Evolutionary conservation across 2,329 filamentous ascomycete genomes (phyloP), one percentile per base, ranked within the genome.

Genomic region (Penicillium sp.): DNA sequence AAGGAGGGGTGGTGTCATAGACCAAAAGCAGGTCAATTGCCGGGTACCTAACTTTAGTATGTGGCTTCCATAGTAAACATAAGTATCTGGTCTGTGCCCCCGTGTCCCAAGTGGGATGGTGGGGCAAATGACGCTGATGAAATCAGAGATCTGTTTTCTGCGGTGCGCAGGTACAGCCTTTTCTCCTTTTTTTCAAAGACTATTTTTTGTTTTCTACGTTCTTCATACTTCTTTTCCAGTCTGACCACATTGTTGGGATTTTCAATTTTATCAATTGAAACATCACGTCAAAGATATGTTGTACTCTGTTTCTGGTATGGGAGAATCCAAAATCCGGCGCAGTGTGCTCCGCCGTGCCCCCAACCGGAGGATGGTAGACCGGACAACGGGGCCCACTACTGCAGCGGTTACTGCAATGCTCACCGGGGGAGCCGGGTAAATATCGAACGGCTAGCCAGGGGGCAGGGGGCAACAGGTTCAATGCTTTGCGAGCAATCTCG

Each of bases 261-360:
- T 35, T 14, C 10, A 23, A 19, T 5, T 46, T 36, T 5, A 19
- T 23, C 19, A 34, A 27, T 47, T 14, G 13, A 42, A 26, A 50
- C 43, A 47, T 58, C 30, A 38, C 26, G 42, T 45, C 44, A 51
- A 38, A 39, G 14, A 18, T n/a, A 18, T 18, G 36, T 18, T 23
- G 16, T 23, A 18, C 26, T 41, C 18, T 23, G 16, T 14, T n/a
- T 13, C 13, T 23, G 29, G 2, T 32, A 43, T 45, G 47, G 46
- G 16, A 34, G 4, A 34, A 47, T 43, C 29, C 45, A 47, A 45
- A 53, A 57, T 44, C 55, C 69, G 69, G 69, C 60, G 56, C 67
- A 71, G 66, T 54, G 68, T 71, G 67, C 68, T 70, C 69, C 69
- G 69, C 55, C 45, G 48, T 53, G 38, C 43, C 58, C 56, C 59